Conservation (phyloP, 768 basidiomycete species). For the Phanerochaete carnosa region DNA sequence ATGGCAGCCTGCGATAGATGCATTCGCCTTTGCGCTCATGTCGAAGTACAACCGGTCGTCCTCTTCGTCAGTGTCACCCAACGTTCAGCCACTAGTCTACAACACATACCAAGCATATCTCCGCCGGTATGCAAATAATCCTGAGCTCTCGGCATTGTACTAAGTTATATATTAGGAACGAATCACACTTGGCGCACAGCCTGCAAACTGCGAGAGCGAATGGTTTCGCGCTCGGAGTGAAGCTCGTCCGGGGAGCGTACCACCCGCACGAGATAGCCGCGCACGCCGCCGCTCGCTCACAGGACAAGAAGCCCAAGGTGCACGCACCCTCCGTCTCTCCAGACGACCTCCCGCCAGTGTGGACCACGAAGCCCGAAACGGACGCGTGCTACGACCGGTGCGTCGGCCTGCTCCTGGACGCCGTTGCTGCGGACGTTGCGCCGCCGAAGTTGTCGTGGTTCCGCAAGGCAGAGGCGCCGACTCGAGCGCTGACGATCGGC, state of each 20-base stretch:
- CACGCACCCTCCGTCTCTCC: slow-evolving; percentile 49
- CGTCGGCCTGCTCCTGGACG: slow-evolving; percentile 49
- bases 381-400: slow-evolving; percentile 72
- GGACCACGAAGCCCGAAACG: slow-evolving; percentile 64
- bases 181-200: slow-evolving; percentile 60
- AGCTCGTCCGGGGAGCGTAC: slow-evolving; percentile 93
- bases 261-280: slow-evolving; percentile 70
- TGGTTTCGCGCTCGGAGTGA: slow-evolving; percentile 79
- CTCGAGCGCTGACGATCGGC: slow-evolving; percentile 28
- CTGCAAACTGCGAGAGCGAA: slow-evolving; percentile 61
- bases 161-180: slow-evolving; percentile 43
- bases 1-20: slow-evolving; percentile 75
- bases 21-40: slow-evolving; percentile 71
- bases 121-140: slow-evolving; percentile 44
- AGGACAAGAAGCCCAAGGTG: slow-evolving; percentile 18
- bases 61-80: slow-evolving; percentile 9
- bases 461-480: neutral
- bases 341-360: slow-evolving; percentile 62
- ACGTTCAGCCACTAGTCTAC: slow-evolving; percentile 71
- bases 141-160: neutral
- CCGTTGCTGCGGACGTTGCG: slow-evolving; percentile 50
- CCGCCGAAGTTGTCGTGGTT: neutral
- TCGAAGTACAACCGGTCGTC: slow-evolving; percentile 63
- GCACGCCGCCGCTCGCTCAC: slow-evolving; percentile 27
- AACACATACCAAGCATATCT: slow-evolving; percentile 91